Conservation (phyloP, 2,329 filamentous ascomycete species). For the Fusarium subtropicale region DNA sequence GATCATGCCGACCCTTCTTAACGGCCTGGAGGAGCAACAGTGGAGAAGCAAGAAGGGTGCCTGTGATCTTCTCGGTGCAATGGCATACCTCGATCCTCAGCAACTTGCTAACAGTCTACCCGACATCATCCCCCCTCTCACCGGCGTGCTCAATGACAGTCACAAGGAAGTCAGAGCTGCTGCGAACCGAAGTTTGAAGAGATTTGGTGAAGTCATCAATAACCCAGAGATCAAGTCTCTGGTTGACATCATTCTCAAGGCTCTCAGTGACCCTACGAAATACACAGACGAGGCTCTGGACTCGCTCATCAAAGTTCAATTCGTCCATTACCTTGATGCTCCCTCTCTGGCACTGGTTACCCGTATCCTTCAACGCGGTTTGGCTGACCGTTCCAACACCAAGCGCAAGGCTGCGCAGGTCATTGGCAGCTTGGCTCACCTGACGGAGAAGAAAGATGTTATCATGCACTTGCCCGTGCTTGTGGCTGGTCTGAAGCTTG, state of each 20-base stretch:
- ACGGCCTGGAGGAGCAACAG: slow-evolving; percentile 92
- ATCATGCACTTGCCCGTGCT: slow-evolving; percentile 90
- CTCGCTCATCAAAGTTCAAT: slow-evolving; percentile 95
- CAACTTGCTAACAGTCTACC: slow-evolving; percentile 92
- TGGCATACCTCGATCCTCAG: slow-evolving; percentile 97
- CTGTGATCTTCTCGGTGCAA: slow-evolving; percentile 94
- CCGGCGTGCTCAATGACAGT: slow-evolving; percentile 93
- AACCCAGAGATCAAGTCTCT: slow-evolving; percentile 97
- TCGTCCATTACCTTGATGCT: slow-evolving; percentile 97
- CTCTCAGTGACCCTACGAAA: slow-evolving; percentile 95
- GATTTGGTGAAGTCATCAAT: slow-evolving; percentile 97
- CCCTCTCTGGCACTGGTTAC: slow-evolving; percentile 95
- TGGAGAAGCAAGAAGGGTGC: slow-evolving; percentile 99
- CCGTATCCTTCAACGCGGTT: slow-evolving; percentile 91
- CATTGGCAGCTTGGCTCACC: slow-evolving; percentile 95
- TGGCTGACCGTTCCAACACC: slow-evolving; percentile 90
- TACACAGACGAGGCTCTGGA: slow-evolving; percentile 96
- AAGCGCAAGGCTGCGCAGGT: slow-evolving; percentile 98
- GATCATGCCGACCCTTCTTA: slow-evolving; percentile 89
- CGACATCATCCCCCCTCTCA: slow-evolving; percentile 96
- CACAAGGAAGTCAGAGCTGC: slow-evolving; percentile 95
- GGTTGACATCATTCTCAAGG: slow-evolving; percentile 92
- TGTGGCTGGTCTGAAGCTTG: slow-evolving; percentile 87
- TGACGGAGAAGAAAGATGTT: slow-evolving; percentile 96
- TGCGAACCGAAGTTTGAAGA: slow-evolving; percentile 95